Evolutionary conservation across 768 basidiomycete genomes (phyloP).

Genomic region (Mrakia hoshinonis): DNA sequence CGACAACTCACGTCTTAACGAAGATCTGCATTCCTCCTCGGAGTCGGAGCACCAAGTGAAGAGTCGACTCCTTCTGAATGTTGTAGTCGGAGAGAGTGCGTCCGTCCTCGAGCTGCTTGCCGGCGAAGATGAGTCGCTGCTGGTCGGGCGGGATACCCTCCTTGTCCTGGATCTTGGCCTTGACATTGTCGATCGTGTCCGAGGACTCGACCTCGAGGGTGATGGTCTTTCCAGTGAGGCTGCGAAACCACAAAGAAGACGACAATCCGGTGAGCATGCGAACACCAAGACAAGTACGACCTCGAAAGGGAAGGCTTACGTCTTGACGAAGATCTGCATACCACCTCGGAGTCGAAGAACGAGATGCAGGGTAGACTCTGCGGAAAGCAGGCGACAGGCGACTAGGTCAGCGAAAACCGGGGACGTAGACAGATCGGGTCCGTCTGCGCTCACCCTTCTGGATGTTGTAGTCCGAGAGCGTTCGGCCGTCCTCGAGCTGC

Average conservation of each 20-base stretch:
- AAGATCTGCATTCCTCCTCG: constrained; percentile 72
- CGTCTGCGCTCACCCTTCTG: constrained; percentile 52
- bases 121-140: constrained; percentile 83
- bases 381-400: not conserved
- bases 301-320: constrained; percentile 8
- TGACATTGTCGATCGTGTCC: constrained; percentile 47
- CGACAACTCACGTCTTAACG: constrained; percentile 24
- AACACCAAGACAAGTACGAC: not conserved
- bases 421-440: constrained; percentile 55
- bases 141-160: constrained; percentile 72
- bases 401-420: constrained; percentile 31
- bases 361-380: constrained; percentile 41
- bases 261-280: not conserved
- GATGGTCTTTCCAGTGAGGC: constrained; percentile 42
- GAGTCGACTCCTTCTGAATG: constrained; percentile 56
- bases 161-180: constrained; percentile 42
- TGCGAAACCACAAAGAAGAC: constrained; percentile 27
- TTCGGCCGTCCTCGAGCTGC: constrained; percentile 87
- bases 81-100: constrained; percentile 83
- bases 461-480: constrained; percentile 78
- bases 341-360: constrained; percentile 72
- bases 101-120: constrained; percentile 85
- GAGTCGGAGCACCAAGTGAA: constrained; percentile 60
- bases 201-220: constrained; percentile 61
- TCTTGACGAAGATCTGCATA: constrained; percentile 26